A percentile compares a stretch with the other conserved stretches of the same genome.
Conservation (phyloP, 2,329 filamentous ascomycete genomes). For the Trichoderma hamatum region DNA sequence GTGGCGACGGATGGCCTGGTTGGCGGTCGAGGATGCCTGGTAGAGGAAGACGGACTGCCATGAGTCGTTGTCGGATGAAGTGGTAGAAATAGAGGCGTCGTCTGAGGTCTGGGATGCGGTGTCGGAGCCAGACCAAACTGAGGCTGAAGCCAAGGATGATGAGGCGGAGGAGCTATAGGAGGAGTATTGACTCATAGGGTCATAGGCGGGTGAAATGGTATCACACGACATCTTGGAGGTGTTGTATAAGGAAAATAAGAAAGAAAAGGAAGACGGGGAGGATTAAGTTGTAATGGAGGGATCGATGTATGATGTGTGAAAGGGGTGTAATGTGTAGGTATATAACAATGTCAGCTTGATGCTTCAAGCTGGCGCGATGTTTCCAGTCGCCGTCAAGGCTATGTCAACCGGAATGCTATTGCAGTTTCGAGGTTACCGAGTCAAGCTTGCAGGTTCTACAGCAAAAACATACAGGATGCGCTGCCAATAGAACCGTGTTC, state of each 20-base stretch:
- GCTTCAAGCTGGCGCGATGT: slow-evolving; percentile 39
- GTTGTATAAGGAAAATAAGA: not conserved
- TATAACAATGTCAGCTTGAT: not conserved
- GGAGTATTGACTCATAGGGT: slow-evolving; percentile 51
- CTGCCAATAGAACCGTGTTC: slow-evolving; percentile 46
- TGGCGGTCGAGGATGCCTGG: slow-evolving; percentile 33
- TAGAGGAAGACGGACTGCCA: slow-evolving; percentile 49
- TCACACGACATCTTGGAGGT: slow-evolving; percentile 61
- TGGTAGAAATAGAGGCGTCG: slow-evolving; percentile 65
- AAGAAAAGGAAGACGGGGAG: not conserved
- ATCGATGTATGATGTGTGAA: not conserved
- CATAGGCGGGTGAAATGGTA: slow-evolving; percentile 57
- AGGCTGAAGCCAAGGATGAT: slow-evolving; percentile 74
- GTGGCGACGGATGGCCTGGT: slow-evolving; percentile 21
- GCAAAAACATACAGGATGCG: slow-evolving; percentile 43
- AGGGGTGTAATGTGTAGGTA: not conserved
- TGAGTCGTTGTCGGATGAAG: slow-evolving; percentile 59
- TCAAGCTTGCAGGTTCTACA: slow-evolving; percentile 46
- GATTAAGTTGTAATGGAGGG: not conserved
- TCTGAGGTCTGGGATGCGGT: slow-evolving; percentile 70
- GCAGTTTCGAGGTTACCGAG: slow-evolving; percentile 39
- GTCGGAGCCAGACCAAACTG: slow-evolving; percentile 69
- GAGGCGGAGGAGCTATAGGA: slow-evolving; percentile 73
- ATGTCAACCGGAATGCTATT: slow-evolving; percentile 51
- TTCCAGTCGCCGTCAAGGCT: slow-evolving; percentile 60